These are phyloP conservation scores for Eucalyptus pumila DNA, from an alignment of 345 rosid species.

Conservation along the genomic window DNA sequence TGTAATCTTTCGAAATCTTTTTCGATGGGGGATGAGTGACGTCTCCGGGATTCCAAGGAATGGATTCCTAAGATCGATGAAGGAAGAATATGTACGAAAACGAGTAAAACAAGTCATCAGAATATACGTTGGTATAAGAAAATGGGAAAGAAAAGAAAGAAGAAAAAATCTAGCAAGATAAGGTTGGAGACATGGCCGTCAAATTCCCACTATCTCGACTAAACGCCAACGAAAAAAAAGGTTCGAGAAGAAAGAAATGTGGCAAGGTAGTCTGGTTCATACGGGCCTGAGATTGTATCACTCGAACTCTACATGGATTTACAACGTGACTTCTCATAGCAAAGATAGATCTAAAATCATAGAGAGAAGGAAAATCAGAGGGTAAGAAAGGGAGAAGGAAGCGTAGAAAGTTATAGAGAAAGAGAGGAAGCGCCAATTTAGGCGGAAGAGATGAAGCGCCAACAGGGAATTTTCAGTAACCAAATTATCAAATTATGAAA, in stretches of 20 bases:
- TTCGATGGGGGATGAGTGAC: not conserved
- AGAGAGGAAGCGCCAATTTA: not conserved
- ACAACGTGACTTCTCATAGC: not conserved
- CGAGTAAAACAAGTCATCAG: not conserved
- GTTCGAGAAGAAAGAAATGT: not conserved
- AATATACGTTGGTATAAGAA: not conserved
- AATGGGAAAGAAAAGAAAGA: not conserved
- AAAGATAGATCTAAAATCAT: not conserved
- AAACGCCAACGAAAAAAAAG: not conserved
- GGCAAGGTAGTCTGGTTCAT: not conserved
- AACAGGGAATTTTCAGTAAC: not conserved
- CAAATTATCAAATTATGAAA: not conserved
- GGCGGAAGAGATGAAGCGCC: not conserved
- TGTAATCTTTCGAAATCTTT: not conserved
- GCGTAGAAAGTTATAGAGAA: not conserved
- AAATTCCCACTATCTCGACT: not conserved
- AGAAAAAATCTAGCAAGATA: not conserved
- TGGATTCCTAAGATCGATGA: not conserved
- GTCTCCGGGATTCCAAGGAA: not conserved
- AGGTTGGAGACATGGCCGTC: not conserved
- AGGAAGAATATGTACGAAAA: not conserved
- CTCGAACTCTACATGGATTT: not conserved
- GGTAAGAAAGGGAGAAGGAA: not conserved
- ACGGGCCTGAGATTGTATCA: not conserved
- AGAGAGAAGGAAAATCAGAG: not conserved